These are phyloP conservation scores for Albifimbria verrucaria DNA, from an alignment of 2,329 filamentous ascomycete genomes.

Conservation along the genomic window DNA sequence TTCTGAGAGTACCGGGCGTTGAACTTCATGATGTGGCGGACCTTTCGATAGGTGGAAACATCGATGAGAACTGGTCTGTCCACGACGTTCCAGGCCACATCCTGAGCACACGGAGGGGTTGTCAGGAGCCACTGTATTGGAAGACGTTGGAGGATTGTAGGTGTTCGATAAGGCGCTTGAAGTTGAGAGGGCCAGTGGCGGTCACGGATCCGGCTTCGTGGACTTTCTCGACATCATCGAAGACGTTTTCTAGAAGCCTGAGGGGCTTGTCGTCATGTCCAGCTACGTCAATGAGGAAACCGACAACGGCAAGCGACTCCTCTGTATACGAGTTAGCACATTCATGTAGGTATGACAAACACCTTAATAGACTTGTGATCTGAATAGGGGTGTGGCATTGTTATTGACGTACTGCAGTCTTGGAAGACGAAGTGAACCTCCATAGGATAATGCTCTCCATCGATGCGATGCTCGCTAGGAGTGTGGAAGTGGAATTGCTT, in stretches of 20 bases:
- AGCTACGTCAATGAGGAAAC: conserved; percentile 1
- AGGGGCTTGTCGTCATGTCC: conserved; percentile 2
- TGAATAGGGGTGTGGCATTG: too few relatives aligned
- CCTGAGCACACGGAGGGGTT: conserved; percentile 56
- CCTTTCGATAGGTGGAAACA: conserved; percentile 42
- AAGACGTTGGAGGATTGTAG: conserved; percentile 36
- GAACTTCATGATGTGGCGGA: conserved; percentile 51
- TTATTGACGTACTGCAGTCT: conserved; percentile 1
- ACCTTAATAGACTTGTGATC: too few relatives aligned
- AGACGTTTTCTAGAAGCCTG: conserved; percentile 22
- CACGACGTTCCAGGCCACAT: conserved; percentile 47
- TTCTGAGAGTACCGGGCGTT: conserved; percentile 53
- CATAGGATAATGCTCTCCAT: conserved; percentile 34
- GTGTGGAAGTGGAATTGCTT: conserved; percentile 57
- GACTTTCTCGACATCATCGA: conserved; percentile 34
- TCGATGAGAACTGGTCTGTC: conserved; percentile 42
- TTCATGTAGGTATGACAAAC: too few relatives aligned
- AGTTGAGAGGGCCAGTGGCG: conserved; percentile 33
- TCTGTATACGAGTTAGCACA: not conserved
- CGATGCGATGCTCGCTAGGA: conserved; percentile 52
- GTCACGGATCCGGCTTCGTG: conserved; percentile 30
- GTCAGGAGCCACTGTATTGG: conserved; percentile 56
- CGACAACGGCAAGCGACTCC: not conserved
- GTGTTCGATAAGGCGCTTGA: conserved; percentile 30
- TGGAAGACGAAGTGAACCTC: conserved; percentile 41